These are phyloP conservation scores for Brassica rapa DNA, from an alignment of 345 rosid genomes.

Conservation along the genomic window DNA sequence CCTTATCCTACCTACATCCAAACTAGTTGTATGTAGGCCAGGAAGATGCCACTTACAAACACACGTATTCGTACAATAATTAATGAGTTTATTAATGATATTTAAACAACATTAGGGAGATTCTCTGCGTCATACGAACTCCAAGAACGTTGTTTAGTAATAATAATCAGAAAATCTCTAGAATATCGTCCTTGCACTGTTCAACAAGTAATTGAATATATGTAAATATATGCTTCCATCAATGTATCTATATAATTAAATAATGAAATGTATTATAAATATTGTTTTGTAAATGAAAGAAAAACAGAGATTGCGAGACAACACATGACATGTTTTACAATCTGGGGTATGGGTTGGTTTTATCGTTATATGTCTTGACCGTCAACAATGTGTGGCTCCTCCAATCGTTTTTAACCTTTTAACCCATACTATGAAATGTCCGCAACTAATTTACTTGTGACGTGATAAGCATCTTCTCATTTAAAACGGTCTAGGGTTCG, in stretches of 20 bases:
- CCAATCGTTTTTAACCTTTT: constrained; percentile 36
- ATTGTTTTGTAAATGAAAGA: constrained; percentile 7
- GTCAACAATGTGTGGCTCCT: constrained; percentile 43
- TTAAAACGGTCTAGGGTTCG: constrained; percentile 33
- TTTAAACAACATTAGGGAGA: constrained; percentile 28
- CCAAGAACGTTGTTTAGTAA: constrained; percentile 27
- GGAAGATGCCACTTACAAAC: constrained; percentile 21
- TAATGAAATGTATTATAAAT: neutral
- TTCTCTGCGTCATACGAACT: constrained; percentile 28
- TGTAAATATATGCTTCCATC: constrained; percentile 16
- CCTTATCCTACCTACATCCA: constrained; percentile 34
- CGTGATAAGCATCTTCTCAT: constrained; percentile 37
- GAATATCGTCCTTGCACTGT: constrained; percentile 27
- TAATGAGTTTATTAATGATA: constrained; percentile 20
- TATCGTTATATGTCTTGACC: constrained; percentile 46
- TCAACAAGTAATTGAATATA: constrained; percentile 21
- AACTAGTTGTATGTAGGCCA: constrained; percentile 31
- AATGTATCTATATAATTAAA: constrained; percentile 12
- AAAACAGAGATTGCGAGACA: constrained; percentile 48
- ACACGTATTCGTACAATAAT: constrained; percentile 30
- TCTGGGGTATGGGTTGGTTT: constrained; percentile 44
- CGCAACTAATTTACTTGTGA: constrained; percentile 34
- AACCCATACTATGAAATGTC: constrained; percentile 35
- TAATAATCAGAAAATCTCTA: constrained; percentile 18
- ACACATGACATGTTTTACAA: constrained; percentile 55